Evolutionary conservation across 108 stramenopile species (phyloP).

Genomic region (Cyclostephanos invisitatus): DNA sequence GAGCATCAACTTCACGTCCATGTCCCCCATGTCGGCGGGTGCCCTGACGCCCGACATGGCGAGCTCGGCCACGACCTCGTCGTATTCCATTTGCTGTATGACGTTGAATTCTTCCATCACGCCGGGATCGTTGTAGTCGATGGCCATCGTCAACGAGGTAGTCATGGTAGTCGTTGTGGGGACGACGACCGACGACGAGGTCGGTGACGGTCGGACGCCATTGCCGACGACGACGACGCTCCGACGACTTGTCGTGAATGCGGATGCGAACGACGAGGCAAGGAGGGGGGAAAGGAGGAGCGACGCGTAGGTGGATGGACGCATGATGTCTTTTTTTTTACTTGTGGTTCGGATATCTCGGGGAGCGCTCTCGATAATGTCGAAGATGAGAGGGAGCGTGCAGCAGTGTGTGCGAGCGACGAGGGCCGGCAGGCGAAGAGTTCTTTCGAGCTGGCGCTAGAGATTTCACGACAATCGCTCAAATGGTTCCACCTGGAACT

Average conservation of each 20-base stretch:
- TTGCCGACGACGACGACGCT: neutral
- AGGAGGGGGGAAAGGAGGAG: conserved; percentile 45
- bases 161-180: neutral
- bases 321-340: conserved; percentile 17
- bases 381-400: no score
- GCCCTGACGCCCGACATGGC: conserved; percentile 67
- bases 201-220: neutral
- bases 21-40: conserved; percentile 75
- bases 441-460: conserved; percentile 1
- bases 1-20: conserved; percentile 84
- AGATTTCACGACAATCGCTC: neutral
- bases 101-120: conserved; percentile 80
- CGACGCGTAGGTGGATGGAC: conserved; percentile 8
- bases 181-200: neutral
- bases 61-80: conserved; percentile 81
- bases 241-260: conserved; percentile 14
- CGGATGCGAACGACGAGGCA: conserved; percentile 33
- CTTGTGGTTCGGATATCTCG: no score
- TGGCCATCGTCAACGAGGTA: conserved; percentile 60
- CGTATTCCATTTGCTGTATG: conserved; percentile 75
- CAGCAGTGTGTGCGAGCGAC: neutral
- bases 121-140: conserved; percentile 88
- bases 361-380: no score
- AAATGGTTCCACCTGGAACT: conserved; percentile 14
- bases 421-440: neutral